These are phyloP conservation scores for Penicillium paxilli DNA, from an alignment of 495 filamentous ascomycete species.

Conservation along the genomic window DNA sequence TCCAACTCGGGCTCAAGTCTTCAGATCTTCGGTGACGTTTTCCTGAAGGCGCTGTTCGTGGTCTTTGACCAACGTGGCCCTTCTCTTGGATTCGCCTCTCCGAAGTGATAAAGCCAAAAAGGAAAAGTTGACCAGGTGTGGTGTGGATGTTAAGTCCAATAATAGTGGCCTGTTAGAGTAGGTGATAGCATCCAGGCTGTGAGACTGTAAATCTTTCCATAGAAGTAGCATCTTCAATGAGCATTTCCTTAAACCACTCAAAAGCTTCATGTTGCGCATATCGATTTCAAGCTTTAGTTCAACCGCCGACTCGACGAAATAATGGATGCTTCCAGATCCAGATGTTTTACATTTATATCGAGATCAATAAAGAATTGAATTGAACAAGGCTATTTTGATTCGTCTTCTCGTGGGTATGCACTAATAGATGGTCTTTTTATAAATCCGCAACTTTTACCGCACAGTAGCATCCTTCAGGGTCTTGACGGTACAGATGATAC, in stretches of 20 bases:
- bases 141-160: neutral
- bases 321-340: neutral
- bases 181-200: neutral
- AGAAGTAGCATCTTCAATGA: neutral
- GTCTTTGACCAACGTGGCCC: constrained; percentile 66
- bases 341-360: neutral
- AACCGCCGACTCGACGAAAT: neutral
- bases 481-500: constrained; percentile 73
- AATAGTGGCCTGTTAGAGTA: neutral
- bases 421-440: constrained; percentile 22
- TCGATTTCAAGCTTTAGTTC: neutral
- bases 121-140: neutral
- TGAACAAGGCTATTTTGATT: constrained; percentile 19
- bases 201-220: neutral
- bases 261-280: too few relatives aligned
- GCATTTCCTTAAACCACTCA: neutral
- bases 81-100: constrained; percentile 39
- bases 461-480: constrained; percentile 71
- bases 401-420: constrained; percentile 34
- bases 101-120: constrained; percentile 10
- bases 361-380: neutral
- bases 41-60: constrained; percentile 78
- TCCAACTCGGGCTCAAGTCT: constrained; percentile 54
- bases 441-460: constrained; percentile 38
- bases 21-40: constrained; percentile 77